These are phyloP conservation scores for Diaporthe batatas DNA, from an alignment of 2,329 filamentous ascomycete genomes.

Conservation along the genomic window DNA sequence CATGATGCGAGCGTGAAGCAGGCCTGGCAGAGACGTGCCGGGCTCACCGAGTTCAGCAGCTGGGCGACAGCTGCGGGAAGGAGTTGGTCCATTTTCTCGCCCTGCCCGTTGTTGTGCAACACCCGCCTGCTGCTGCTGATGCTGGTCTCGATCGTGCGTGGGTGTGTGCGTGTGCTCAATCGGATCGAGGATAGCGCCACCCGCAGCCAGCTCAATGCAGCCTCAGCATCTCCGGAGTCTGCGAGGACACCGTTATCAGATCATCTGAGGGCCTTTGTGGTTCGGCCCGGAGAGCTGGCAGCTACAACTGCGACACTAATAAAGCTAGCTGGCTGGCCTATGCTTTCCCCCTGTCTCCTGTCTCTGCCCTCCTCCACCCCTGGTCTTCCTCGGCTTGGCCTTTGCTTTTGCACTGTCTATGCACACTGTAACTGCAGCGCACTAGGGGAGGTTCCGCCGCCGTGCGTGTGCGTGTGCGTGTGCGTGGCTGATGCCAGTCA, in stretches of 20 bases:
- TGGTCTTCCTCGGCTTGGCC: conserved; percentile 3
- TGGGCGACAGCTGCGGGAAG: neutral
- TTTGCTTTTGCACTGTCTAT: conserved; percentile 4
- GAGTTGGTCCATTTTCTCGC: conserved; percentile 20
- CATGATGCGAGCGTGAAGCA: conserved; percentile 61
- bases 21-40: conserved; percentile 57
- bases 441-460: neutral
- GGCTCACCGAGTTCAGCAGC: conserved; percentile 40
- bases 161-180: neutral
- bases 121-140: neutral
- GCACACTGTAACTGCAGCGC: neutral
- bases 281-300: conserved; percentile 21
- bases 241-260: conserved; percentile 6
- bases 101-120: neutral
- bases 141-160: conserved; percentile 4
- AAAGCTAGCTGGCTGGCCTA: neutral
- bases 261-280: neutral
- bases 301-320: neutral
- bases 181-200: neutral
- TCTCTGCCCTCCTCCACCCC: neutral
- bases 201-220: conserved; percentile 2
- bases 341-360: conserved; percentile 13
- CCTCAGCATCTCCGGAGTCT: neutral
- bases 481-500: neutral
- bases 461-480: no score